phyloP scores from a whole-genome alignment of 2,329 filamentous ascomycete genomes.

The Colletotrichum lentis region DNA sequence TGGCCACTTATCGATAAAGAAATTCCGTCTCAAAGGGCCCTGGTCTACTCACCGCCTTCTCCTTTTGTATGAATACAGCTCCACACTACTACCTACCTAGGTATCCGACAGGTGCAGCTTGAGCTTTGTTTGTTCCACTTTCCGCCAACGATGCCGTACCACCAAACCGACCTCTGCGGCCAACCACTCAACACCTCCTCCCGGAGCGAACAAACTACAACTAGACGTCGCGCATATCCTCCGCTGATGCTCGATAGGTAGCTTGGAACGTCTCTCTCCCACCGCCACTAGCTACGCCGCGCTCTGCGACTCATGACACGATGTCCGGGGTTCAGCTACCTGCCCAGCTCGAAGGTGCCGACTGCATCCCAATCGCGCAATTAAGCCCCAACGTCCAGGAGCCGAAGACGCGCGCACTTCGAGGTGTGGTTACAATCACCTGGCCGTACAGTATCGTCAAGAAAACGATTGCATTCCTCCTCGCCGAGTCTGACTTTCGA shows the following conservation, averaged over 20 bases:
- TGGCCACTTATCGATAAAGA: conserved; percentile 10
- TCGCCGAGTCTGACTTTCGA: conserved; percentile 86
- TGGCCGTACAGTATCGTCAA: conserved; percentile 91
- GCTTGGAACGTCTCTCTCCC: conserved; percentile 4
- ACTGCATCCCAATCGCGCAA: conserved; percentile 62
- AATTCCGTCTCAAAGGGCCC: background rate
- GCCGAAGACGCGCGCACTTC: conserved; percentile 58
- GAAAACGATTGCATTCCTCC: conserved; percentile 76
- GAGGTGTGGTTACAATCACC: conserved; percentile 80
- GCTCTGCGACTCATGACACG: conserved; percentile 33
- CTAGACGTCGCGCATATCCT: background rate
- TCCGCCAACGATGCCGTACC: conserved; percentile 24
- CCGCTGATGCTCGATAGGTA: conserved; percentile 11
- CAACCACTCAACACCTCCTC: background rate
- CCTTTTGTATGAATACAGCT: background rate
- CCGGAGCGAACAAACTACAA: background rate
- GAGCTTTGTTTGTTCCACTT: conserved; percentile 35
- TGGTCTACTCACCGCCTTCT: conserved; percentile 17
- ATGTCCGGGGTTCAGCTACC: conserved; percentile 34
- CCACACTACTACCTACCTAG: background rate
- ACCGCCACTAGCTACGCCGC: conserved; percentile 7
- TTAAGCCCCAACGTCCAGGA: conserved; percentile 59
- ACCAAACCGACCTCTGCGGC: conserved; percentile 10
- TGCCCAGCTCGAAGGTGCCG: conserved; percentile 37
- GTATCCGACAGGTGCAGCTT: conserved; percentile 12